A percentile compares a stretch with the other conserved stretches of the same genome.
phyloP scores from a whole-genome alignment of 1,284 basidiomycete species.

The Cerioporus squamosus region DNA sequence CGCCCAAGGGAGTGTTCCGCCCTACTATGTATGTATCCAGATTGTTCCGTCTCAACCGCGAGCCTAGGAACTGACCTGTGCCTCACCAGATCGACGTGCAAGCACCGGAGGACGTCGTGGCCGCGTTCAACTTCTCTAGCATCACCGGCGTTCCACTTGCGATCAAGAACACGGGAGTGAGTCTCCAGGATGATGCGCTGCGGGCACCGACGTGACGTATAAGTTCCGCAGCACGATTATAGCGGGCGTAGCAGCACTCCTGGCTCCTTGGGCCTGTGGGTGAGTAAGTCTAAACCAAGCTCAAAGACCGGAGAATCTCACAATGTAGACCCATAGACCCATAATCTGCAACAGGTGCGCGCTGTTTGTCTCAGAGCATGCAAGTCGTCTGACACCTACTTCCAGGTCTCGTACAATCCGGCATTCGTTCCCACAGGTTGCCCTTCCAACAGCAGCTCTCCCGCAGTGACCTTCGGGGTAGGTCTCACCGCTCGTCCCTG shows the following conservation, averaged over 20 bases:
- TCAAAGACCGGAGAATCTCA: not conserved
- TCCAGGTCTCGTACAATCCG: constrained; percentile 18
- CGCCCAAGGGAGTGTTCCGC: constrained; percentile 7
- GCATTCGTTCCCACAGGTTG: constrained; percentile 29
- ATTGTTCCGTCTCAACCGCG: too few species aligned
- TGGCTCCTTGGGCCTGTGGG: constrained; percentile 37
- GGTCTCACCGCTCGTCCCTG: too few species aligned
- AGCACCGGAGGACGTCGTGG: constrained; percentile 17
- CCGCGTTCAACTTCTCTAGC: constrained; percentile 23
- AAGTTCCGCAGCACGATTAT: constrained; percentile 34
- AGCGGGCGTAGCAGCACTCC: constrained; percentile 36
- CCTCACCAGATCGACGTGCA: constrained; percentile 25
- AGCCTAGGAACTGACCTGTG: too few species aligned
- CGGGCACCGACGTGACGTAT: not conserved
- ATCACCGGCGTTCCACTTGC: not conserved
- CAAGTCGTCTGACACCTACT: too few species aligned
- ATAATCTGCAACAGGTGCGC: too few species aligned
- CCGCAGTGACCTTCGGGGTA: too few species aligned
- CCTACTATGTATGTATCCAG: not conserved
- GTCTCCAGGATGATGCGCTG: too few species aligned
- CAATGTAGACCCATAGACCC: too few species aligned
- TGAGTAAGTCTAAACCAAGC: constrained; percentile 10
- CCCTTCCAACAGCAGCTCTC: not conserved
- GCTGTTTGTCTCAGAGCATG: too few species aligned
- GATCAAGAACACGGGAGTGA: not conserved